Conservation (phyloP, 345 rosid species). For the Hypericum androsaemum region DNA sequence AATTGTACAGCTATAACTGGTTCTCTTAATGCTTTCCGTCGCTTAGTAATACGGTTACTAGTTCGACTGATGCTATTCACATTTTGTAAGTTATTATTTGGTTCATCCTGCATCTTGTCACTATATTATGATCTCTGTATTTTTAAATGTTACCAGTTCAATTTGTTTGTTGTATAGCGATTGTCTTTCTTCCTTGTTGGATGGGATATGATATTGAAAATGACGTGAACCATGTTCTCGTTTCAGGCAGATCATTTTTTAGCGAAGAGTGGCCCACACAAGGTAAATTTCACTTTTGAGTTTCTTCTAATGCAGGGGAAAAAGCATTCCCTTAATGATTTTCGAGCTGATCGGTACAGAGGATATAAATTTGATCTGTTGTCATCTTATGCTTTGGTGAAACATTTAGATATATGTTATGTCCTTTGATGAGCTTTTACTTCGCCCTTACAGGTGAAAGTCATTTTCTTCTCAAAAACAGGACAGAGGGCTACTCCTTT, state of each 20-base stretch:
- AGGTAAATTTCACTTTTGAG: slow-evolving; percentile 28
- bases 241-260: slow-evolving; percentile 41
- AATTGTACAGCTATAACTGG: slow-evolving; percentile 14
- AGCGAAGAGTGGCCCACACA: slow-evolving; percentile 51
- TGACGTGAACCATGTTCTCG: slow-evolving; percentile 14
- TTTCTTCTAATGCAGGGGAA: neutral
- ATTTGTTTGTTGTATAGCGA: neutral
- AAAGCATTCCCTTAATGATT: neutral
- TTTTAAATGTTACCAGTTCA: neutral
- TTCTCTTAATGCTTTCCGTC: neutral
- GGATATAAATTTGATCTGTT: no score
- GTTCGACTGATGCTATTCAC: neutral
- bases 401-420: neutral
- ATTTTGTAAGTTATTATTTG: neutral
- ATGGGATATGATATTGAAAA: slow-evolving; percentile 4
- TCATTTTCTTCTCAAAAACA: slow-evolving; percentile 81
- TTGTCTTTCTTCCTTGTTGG: slow-evolving; percentile 3
- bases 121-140: neutral
- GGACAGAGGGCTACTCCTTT: slow-evolving; percentile 87
- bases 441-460: slow-evolving; percentile 52
- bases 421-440: slow-evolving; percentile 11
- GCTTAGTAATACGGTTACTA: neutral
- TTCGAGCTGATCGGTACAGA: neutral
- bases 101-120: no score
- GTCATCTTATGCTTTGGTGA: no score